These are phyloP conservation scores for Syzygium malaccense DNA, from an alignment of 441 rosid genomes.

Conservation along the genomic window DNA sequence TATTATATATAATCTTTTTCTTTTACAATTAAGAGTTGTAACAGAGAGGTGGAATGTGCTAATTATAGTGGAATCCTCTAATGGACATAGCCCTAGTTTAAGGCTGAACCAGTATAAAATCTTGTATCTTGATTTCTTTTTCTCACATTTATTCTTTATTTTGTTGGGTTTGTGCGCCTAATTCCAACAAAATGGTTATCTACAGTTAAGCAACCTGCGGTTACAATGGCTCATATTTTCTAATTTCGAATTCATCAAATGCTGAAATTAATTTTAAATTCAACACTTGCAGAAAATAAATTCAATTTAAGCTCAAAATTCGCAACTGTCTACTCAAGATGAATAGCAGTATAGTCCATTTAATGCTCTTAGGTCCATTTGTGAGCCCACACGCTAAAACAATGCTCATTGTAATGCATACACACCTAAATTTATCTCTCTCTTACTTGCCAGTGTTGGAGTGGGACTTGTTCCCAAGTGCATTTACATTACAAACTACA, in stretches of 20 bases:
- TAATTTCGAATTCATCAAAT: neutral
- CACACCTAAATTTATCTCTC: neutral
- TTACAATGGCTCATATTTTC: neutral
- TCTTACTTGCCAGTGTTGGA: neutral
- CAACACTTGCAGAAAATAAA: neutral
- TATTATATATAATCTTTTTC: too few species aligned
- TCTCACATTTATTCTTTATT: too few species aligned
- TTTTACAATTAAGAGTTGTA: too few species aligned
- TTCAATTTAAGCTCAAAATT: neutral
- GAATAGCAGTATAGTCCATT: neutral
- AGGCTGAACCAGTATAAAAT: too few species aligned
- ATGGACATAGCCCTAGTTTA: too few species aligned
- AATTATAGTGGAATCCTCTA: too few species aligned
- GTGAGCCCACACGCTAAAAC: neutral
- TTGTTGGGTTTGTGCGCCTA: too few species aligned
- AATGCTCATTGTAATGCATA: neutral
- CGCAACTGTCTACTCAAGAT: neutral
- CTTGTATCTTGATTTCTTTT: too few species aligned
- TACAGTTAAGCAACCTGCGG: neutral
- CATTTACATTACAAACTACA: neutral
- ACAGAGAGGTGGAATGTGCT: too few species aligned
- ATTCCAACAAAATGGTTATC: neutral
- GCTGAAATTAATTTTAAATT: neutral
- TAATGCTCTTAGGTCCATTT: neutral
- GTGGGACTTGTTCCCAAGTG: neutral